phyloP scores from a whole-genome alignment of 495 filamentous ascomycete species.

The Trichoderma asperelloides region DNA sequence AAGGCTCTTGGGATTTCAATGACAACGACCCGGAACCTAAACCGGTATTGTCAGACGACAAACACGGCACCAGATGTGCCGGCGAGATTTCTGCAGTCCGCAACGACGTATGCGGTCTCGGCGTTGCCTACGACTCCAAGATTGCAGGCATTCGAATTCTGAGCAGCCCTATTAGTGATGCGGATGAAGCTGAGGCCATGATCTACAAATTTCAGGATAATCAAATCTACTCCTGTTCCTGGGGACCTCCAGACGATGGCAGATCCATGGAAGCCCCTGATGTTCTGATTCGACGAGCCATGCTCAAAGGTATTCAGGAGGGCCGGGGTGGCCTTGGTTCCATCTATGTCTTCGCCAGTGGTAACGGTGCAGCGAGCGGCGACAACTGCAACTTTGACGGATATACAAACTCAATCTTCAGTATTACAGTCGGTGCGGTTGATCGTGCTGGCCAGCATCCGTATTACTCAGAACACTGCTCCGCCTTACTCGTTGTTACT shows the following conservation, averaged over 20 bases:
- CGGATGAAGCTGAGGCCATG: conserved; percentile 76
- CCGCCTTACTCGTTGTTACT: conserved; percentile 87
- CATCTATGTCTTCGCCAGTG: conserved; percentile 93
- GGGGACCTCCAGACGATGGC: conserved; percentile 93
- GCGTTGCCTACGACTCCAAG: conserved; percentile 86
- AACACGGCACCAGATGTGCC: conserved; percentile 87
- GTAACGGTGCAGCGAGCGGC: conserved; percentile 77
- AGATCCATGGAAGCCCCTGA: conserved; percentile 88
- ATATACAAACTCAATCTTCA: conserved; percentile 99
- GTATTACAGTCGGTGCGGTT: conserved; percentile 90
- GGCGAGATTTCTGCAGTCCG: conserved; percentile 86
- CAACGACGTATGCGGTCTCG: conserved; percentile 92
- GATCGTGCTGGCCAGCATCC: conserved; percentile 79
- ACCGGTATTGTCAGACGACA: conserved; percentile 71
- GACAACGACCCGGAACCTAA: conserved; percentile 69
- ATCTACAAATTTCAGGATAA: conserved; percentile 76
- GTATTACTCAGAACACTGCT: conserved; percentile 92
- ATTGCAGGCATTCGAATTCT: conserved; percentile 87
- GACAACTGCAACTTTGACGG: conserved; percentile 99
- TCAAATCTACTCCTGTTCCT: conserved; percentile 97
- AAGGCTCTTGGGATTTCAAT: conserved; percentile 93
- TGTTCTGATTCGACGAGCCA: conserved; percentile 77
- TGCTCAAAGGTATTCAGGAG: conserved; percentile 85
- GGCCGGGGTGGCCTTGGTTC: conserved; percentile 78
- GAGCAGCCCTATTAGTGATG: conserved; percentile 79